Conservation (phyloP, 140 eudicot genomes). For the Stevia rebaudiana region DNA sequence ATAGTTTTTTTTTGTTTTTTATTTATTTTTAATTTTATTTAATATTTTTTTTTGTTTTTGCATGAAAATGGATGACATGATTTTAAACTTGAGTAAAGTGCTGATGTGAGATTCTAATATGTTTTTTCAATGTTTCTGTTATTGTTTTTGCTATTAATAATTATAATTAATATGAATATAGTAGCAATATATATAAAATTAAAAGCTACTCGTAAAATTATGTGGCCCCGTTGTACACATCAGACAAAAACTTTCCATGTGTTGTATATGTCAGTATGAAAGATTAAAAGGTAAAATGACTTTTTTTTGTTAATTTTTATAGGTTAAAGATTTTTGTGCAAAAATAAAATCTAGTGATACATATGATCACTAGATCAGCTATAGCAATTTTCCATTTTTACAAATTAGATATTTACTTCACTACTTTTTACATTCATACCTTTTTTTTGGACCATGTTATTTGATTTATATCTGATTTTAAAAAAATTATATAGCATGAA, state of each 20-base stretch:
- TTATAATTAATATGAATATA: neutral
- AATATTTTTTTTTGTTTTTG: no score
- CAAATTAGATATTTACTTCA: neutral
- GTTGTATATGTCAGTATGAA: neutral
- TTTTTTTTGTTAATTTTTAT: neutral
- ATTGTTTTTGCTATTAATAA: no score
- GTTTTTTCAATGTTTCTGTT: neutral
- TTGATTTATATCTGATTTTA: neutral
- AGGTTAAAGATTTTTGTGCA: neutral
- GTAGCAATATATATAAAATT: neutral
- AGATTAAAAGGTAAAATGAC: neutral
- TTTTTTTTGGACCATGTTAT: neutral
- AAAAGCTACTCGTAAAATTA: neutral
- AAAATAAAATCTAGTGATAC: no score
- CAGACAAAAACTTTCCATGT: neutral
- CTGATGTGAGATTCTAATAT: neutral
- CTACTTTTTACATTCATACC: neutral
- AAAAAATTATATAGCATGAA: constrained; percentile 32
- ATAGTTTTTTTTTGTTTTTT: neutral
- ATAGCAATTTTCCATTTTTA: no score
- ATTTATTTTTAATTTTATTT: no score
- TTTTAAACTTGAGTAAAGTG: neutral
- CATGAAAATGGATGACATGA: neutral
- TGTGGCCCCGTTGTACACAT: neutral
- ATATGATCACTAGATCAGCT: no score